Evolutionary conservation across 768 basidiomycete species (phyloP).

Genomic region (Lentinula sp.): DNA sequence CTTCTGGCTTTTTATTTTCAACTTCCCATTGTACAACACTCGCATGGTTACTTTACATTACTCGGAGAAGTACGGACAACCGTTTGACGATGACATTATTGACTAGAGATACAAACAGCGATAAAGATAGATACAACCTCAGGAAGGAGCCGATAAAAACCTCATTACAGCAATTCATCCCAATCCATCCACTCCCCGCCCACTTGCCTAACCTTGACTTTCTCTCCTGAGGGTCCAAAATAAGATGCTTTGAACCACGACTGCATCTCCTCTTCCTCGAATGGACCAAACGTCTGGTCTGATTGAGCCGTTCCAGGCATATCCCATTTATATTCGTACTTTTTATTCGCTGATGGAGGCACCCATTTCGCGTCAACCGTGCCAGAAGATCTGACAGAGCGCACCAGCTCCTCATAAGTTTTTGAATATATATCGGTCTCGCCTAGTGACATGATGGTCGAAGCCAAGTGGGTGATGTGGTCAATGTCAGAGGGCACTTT

Average conservation of each 20-base stretch:
- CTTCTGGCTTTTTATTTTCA: not conserved
- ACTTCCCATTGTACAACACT: not conserved
- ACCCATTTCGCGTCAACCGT: conserved; percentile 63
- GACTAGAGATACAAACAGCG: conserved; percentile 12
- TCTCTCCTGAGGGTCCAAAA: conserved; percentile 74
- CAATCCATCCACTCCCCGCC: conserved; percentile 74
- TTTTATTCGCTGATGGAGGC: conserved; percentile 69
- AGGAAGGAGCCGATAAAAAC: not conserved
- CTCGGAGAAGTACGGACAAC: not conserved
- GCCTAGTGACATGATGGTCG: conserved; percentile 81
- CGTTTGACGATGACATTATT: not conserved
- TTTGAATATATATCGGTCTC: conserved; percentile 83
- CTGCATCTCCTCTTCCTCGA: conserved; percentile 71
- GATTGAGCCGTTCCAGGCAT: conserved; percentile 39
- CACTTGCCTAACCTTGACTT: conserved; percentile 62
- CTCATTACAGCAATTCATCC: conserved; percentile 55
- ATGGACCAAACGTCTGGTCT: conserved; percentile 71
- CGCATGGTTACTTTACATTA: not conserved
- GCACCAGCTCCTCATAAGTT: conserved; percentile 81
- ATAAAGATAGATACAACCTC: conserved; percentile 6
- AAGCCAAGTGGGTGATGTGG: conserved; percentile 77
- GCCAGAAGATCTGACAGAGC: conserved; percentile 66
- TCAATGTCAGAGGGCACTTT: conserved; percentile 60
- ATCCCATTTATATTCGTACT: conserved; percentile 82
- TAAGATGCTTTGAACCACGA: conserved; percentile 78